These are phyloP conservation scores for Sphenostylis stenocarpa DNA, from an alignment of 306 rosid genomes.

Conservation along the genomic window DNA sequence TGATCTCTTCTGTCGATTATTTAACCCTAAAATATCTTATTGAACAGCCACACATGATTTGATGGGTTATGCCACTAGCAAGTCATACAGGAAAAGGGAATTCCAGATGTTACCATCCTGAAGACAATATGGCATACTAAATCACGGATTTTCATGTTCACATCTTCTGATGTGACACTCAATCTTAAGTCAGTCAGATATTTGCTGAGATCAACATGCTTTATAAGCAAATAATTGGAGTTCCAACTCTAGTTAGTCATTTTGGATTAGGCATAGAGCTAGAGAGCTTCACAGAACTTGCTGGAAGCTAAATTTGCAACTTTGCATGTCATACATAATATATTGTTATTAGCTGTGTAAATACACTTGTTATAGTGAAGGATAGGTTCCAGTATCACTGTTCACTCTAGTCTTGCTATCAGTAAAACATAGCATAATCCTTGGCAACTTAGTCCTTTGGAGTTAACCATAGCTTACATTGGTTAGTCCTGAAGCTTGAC, in stretches of 20 bases:
- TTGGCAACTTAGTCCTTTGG: constrained; percentile 1
- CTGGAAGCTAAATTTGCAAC: neutral
- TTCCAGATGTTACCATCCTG: neutral
- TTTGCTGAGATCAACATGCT: neutral
- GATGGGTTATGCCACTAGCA: neutral
- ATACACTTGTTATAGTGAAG: neutral
- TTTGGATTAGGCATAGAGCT: constrained; percentile 1
- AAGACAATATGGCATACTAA: neutral
- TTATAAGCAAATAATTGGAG: neutral
- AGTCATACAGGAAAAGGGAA: neutral
- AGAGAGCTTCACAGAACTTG: neutral
- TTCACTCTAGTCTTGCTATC: neutral
- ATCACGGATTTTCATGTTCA: neutral
- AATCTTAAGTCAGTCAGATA: neutral
- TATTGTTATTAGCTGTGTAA: neutral
- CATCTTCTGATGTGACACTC: neutral
- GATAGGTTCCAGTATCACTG: neutral
- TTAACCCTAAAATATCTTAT: neutral
- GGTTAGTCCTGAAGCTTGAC: no score
- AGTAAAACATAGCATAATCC: neutral
- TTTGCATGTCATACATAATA: neutral
- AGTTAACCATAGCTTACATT: neutral
- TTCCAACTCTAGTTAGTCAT: neutral
- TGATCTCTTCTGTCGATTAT: neutral
- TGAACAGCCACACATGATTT: neutral